These are phyloP conservation scores for Tylopilus plumbeoviolaceoides DNA, from an alignment of 768 basidiomycete genomes.

Conservation along the genomic window DNA sequence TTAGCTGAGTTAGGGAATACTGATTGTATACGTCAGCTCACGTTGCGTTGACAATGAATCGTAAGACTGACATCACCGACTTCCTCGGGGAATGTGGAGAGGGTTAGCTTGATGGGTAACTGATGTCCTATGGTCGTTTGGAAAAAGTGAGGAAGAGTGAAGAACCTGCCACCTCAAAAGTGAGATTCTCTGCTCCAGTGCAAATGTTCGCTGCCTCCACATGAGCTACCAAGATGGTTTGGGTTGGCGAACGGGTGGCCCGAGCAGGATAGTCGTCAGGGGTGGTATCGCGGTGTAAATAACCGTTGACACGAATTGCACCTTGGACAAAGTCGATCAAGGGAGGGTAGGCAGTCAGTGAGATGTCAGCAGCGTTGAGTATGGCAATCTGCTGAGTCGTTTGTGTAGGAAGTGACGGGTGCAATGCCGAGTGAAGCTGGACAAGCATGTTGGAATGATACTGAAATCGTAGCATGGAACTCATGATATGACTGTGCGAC, in stretches of 20 bases:
- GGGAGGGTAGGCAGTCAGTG: constrained; percentile 48
- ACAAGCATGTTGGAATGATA: constrained; percentile 14
- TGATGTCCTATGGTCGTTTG: too few relatives aligned
- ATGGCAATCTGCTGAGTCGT: constrained; percentile 23
- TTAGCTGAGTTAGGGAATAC: too few relatives aligned
- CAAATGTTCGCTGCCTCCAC: constrained; percentile 48
- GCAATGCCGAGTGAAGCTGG: constrained; percentile 13
- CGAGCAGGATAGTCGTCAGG: constrained; percentile 3
- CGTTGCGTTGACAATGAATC: too few relatives aligned
- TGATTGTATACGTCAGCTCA: too few relatives aligned
- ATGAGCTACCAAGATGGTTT: constrained; percentile 38
- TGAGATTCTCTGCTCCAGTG: constrained; percentile 67
- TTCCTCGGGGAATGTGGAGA: too few relatives aligned
- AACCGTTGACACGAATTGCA: constrained; percentile 47
- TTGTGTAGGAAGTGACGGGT: constrained; percentile 10
- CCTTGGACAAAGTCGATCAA: constrained; percentile 58
- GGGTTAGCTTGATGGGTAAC: too few relatives aligned
- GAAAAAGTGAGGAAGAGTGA: constrained; percentile 24
- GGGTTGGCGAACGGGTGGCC: constrained; percentile 7
- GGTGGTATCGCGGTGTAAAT: constrained; percentile 17
- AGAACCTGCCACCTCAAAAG: constrained; percentile 54
- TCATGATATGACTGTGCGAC: constrained; percentile 22
- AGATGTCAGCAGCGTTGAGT: constrained; percentile 39
- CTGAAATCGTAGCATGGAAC: constrained; percentile 24
- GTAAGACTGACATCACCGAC: too few relatives aligned